Evolutionary conservation across 371 early-diverging fungal species (phyloP).

Genomic region (Mucor racemosus): DNA sequence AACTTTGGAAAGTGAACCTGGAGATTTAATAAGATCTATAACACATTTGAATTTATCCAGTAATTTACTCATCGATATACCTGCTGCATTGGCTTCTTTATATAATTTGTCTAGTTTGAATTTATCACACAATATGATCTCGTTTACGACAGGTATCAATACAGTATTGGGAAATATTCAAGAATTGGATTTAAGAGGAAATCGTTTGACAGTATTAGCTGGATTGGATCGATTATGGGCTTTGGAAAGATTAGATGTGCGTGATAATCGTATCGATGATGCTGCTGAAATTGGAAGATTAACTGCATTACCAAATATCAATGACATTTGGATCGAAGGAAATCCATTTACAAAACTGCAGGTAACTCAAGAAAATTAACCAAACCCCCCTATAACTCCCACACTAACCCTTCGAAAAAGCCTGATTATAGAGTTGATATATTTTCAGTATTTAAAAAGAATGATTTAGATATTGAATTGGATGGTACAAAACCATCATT

Average conservation of each 20-base stretch:
- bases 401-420: conserved; percentile 21
- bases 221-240: conserved; percentile 76
- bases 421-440: conserved; percentile 62
- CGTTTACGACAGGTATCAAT: conserved; percentile 63
- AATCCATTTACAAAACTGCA: conserved; percentile 64
- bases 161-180: conserved; percentile 70
- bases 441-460: conserved; percentile 54
- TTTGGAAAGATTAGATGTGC: conserved; percentile 69
- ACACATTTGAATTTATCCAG: conserved; percentile 68
- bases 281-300: conserved; percentile 63
- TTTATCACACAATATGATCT: conserved; percentile 69
- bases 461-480: conserved; percentile 54
- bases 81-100: conserved; percentile 58
- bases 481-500: conserved; percentile 64
- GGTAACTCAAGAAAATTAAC: conserved; percentile 32
- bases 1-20: conserved; percentile 52
- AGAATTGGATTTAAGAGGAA: conserved; percentile 67
- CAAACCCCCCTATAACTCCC: too few relatives aligned
- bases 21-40: conserved; percentile 46
- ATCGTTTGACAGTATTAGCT: conserved; percentile 64
- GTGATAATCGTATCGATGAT: conserved; percentile 69
- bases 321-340: conserved; percentile 63
- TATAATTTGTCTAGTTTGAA: conserved; percentile 66
- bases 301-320: conserved; percentile 59
- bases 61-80: conserved; percentile 68